Evolutionary conservation across 1,284 basidiomycete species (phyloP).

Genomic region (Boletus semigastroideus): DNA sequence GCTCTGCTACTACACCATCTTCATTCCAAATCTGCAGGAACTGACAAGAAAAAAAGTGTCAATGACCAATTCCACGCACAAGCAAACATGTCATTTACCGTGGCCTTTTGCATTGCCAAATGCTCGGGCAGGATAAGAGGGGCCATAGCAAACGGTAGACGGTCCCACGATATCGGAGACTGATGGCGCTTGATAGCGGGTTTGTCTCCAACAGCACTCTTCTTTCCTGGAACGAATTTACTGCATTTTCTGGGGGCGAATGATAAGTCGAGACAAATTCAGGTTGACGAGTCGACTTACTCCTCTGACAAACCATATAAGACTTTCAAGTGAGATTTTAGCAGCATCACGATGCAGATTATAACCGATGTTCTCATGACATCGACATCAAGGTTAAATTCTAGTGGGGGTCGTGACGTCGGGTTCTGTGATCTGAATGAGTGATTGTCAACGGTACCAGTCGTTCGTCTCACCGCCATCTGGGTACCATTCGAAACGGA

Average conservation of each 20-base stretch:
- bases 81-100: slow-evolving; percentile 42
- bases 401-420: slow-evolving; percentile 2
- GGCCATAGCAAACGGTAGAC: slow-evolving; percentile 61
- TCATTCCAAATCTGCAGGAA: slow-evolving; percentile 80
- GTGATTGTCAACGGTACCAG: not conserved
- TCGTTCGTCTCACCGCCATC: slow-evolving; percentile 8
- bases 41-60: slow-evolving; percentile 36
- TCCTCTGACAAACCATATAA: slow-evolving; percentile 86
- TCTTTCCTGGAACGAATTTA: slow-evolving; percentile 84
- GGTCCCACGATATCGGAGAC: slow-evolving; percentile 65
- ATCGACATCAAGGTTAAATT: slow-evolving; percentile 35
- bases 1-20: slow-evolving; percentile 73
- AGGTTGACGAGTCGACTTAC: slow-evolving; percentile 43
- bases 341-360: slow-evolving; percentile 76
- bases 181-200: slow-evolving; percentile 66
- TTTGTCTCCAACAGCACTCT: slow-evolving; percentile 81
- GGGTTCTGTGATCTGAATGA: slow-evolving; percentile 13
- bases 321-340: slow-evolving; percentile 81
- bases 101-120: slow-evolving; percentile 52
- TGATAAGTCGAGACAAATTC: not conserved
- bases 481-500: slow-evolving; percentile 10
- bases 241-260: slow-evolving; percentile 70
- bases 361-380: slow-evolving; percentile 68
- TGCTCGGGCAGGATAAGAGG: slow-evolving; percentile 63
- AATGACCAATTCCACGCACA: not conserved